Base-by-base conservation (phyloP, 78 protist species). In the Chrysochromulina tobinii region DNA sequence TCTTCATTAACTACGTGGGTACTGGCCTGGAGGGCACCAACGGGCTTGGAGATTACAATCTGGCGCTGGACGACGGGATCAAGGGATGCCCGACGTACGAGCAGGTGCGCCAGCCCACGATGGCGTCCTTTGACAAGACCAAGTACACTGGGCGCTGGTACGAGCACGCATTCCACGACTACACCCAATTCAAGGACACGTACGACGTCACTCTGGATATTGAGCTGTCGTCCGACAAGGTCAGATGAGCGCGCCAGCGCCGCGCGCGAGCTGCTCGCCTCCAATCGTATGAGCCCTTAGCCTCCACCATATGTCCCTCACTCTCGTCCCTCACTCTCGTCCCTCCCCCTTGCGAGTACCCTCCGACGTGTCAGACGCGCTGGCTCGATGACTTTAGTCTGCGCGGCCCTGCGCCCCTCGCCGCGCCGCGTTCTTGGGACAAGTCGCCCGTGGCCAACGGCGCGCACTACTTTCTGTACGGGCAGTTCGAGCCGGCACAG, bases 391-490 rank as follows among this genome's bases (percentile, higher is more conserved):
- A 79, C 87, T 79, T 79, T 79, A 64, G 27, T 0, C 64, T 12
- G 64, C 64, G 14, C 38, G 87, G 64, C 17, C 87, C 87, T 3
- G 7, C 87, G 17, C 87, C 87, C 15, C 12, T 1, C 25, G 61
- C 64, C 20, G 87, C 87, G 38, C 87, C 87, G 12, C 38, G 20
- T 48, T 79, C 87, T 5, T 79, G 87, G 87, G 87, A 79, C 87
- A 79, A 79, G 87, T 79, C 87, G 27, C 87, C 87, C 61, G 87
- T 54, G 11, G 87, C 87, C 38, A 79, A 79, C 61, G 87, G 87
- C 27, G 87, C 87, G 87, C 87, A 79, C 64, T 79, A 79, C 64
- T 79, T 79, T 64, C 87, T 79, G 14, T n/a, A 21, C 64, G 87
- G 54, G 4, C 51, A 51, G 64, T 1, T n/a, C 20, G 87, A 79